These are phyloP conservation scores for Penicillium glabrum DNA, from an alignment of 2,329 filamentous ascomycete genomes.

Conservation along the genomic window DNA sequence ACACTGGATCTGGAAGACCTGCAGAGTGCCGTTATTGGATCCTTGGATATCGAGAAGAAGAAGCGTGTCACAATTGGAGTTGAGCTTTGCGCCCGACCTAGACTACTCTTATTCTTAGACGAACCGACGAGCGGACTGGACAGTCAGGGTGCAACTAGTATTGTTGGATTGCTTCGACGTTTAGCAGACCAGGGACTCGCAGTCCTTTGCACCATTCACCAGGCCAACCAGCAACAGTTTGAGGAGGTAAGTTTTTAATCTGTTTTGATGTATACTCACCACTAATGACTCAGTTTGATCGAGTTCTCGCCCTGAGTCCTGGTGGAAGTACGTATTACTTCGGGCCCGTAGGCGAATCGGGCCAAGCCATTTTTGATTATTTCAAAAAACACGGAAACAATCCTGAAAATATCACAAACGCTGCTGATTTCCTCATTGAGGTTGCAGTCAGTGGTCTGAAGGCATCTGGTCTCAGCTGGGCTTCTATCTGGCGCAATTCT, in stretches of 20 bases:
- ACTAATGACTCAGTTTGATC: conserved; percentile 59
- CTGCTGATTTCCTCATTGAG: conserved; percentile 51
- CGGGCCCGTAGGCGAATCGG: conserved; percentile 64
- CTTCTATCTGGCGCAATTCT: conserved; percentile 66
- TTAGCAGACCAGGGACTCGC: conserved; percentile 62
- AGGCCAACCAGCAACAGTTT: conserved; percentile 64
- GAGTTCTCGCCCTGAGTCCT: conserved; percentile 65
- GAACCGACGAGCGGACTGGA: conserved; percentile 67
- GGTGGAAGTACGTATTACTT: conserved; percentile 65
- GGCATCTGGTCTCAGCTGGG: conserved; percentile 55
- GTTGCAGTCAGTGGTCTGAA: conserved; percentile 71
- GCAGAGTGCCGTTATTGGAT: conserved; percentile 62
- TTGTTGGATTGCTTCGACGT: conserved; percentile 63
- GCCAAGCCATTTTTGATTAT: conserved; percentile 52
- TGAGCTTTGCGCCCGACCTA: conserved; percentile 65
- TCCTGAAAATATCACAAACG: conserved; percentile 52
- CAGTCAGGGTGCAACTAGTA: conserved; percentile 63
- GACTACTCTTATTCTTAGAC: conserved; percentile 65
- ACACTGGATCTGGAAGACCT: conserved; percentile 60
- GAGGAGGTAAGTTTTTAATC: conserved; percentile 27
- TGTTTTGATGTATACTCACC: neutral
- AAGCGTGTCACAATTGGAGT: conserved; percentile 70
- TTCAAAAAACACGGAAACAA: conserved; percentile 54
- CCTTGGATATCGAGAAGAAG: conserved; percentile 63
- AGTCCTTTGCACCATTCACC: conserved; percentile 69